Evolutionary conservation across 2,329 filamentous ascomycete species (phyloP), one percentile per base, ranked within the genome.

Genomic region (Blastomyces silverae): DNA sequence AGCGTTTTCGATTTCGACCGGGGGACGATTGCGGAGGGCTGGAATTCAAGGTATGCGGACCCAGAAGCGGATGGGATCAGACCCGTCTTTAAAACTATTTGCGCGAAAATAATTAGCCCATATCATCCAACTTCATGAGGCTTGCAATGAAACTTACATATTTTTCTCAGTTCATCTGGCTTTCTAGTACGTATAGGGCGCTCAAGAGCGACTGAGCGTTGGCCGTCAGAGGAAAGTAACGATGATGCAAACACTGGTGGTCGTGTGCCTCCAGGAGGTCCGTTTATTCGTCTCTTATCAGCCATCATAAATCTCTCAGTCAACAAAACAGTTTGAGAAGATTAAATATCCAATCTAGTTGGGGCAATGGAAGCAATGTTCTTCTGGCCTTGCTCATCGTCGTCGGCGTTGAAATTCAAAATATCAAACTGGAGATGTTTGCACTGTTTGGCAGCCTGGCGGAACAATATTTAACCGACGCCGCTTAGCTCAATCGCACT

Each of bases 61-160:
- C 94, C 94, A 60, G 91, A 94, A 15, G 94, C 94, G 17, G 93
- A 95, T 22, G 94, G 93, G 0, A 94, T 92, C 4, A 97, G 85
- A 31, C 92, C 92, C 10, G 93, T 97, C 76, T 94, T 92, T 56
- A 97, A 82, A 75, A 93, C 92, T 96, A 68, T 60, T 46, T 53
- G 65, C 28, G 64, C 34, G 11, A 31, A 50, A 50, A 34, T 28
- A 46, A 64, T 59, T 42, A 46, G 34, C 15, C 2, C 6, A 60
- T 46, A 42, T 57, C 63, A 42, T 69, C 46, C 10, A 22, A 1
- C 44, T 52, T 61, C 31, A 58, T 58, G 42, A n/a, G 53, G 48
- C 42, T 58, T 50, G 17, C 8, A 50, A 48, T 46, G 22, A 44
- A 64, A 81, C 89, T 76, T 84, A 94, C 91, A 97, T 78, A 95